Base-by-base conservation (phyloP, 1,284 basidiomycete genomes). In the Schizophyllum commune region DNA sequence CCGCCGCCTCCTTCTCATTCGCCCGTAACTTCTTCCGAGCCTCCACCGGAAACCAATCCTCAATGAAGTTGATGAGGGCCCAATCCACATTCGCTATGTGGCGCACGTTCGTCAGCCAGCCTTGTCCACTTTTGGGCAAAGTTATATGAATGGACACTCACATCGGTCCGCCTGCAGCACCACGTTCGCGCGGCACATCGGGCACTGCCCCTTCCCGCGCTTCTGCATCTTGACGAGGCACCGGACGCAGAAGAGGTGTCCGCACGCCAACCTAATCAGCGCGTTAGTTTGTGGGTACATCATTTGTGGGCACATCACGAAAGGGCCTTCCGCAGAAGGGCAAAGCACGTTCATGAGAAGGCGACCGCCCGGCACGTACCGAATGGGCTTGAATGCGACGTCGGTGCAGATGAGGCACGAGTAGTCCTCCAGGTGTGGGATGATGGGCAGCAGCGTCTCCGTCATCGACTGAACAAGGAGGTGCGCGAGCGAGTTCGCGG, bases 141-240 rank as follows among this genome's bases (percentile, higher is more conserved):
- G n/a, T 47, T 11, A 47, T 39, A 54, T 34, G 57, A 34, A 58
- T 58, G 61, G 64, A 58, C 15, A 79, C 89, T 72, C 66, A 91
- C 91, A 78, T 69, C 86, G 79, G 71, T 93, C 83, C 8, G 94
- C 94, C 19, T 79, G 75, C 33, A 94, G 70, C 8, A 96, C 92
- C 9, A 86, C 88, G 1, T 84, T 82, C 1, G 87, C 80, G 27
- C 94, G 81, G 72, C 96, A 98, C 71, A 97, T 83, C 1, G 96
- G 96, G 72, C 96, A 98, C 65, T 89, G 79, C 11, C 78, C 83
- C 67, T 90, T 86, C 0, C 87, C 85, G 15, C 89, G 79, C 69
- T 91, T 92, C 75, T 98, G 96, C 85, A 98, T 90, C 77, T 98
- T 97, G 57, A 94, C 93, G 17, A 98, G 78, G 72, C 95, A 97